Base-by-base conservation (phyloP, 495 filamentous ascomycete genomes). In the Gamarada debralockiae region DNA sequence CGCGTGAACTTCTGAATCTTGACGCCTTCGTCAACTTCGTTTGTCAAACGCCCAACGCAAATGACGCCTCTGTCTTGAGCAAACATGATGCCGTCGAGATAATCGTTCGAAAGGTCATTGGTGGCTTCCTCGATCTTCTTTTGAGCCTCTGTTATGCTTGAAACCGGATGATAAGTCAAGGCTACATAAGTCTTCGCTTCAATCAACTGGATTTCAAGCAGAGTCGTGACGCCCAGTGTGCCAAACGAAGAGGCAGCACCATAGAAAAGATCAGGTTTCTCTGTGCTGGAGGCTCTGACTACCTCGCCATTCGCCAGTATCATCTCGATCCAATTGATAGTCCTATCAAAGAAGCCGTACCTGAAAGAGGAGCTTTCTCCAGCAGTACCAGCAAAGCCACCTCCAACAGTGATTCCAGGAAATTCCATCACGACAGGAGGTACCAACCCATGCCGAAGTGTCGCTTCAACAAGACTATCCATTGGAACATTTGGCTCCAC, bases 401-500 rank as follows among this genome's bases (percentile, higher is more conserved):
- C 81, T 1, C 81, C 81, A 2, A 75, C 78, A 5, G 81, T 85
- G 62, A 84, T 85, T 12, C 79, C 80, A 0, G 81, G 81, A 57
- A 85, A 81, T 56, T 79, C 78, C 75, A 78, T 79, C 14, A 80
- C 73, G 0, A 82, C 70, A 3, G 74, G 77, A 1, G 78, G 81
- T 2, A 85, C 60, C 0, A 85, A 64, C n/a, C 74, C 74, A 55
- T 78, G 65, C 6, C 53, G 48, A 13, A 83, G 57, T 5, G 78
- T 81, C n/a, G 62, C 59, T 25, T 75, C 70, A 12, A 83, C 76
- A 2, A 85, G 67, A 0, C 65, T 60, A 59, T 85, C 81, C 81
- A 85, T 85, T 29, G 81, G 73, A 9, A 85, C 81, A 61, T 84
- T 85, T 7, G 81, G 80, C 62, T 85, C 81, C 6, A 83, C 79